Evolutionary conservation across 1,284 basidiomycete genomes (phyloP).

Genomic region (Grifola frondosa): DNA sequence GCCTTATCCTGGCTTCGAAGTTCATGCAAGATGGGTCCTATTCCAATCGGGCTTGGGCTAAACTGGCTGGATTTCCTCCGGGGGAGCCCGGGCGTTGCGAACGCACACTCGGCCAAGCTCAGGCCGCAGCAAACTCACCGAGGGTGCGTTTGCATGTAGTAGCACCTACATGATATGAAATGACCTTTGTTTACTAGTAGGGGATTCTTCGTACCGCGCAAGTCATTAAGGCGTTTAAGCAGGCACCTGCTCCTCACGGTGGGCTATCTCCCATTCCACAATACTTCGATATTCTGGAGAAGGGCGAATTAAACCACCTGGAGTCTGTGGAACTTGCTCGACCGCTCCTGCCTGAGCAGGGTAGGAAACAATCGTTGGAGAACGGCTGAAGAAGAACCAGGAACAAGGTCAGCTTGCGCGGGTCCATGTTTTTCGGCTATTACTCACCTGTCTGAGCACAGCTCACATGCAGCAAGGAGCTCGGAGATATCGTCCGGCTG

Average conservation of each 20-base stretch:
- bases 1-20: constrained; percentile 85
- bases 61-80: constrained; percentile 73
- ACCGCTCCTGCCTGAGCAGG: constrained; percentile 94
- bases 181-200: constrained; percentile 37
- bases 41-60: constrained; percentile 89
- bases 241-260: constrained; percentile 86
- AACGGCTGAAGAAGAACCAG: constrained; percentile 99
- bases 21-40: constrained; percentile 91
- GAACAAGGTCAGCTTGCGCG: constrained; percentile 73
- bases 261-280: constrained; percentile 95
- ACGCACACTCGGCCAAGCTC: constrained; percentile 71
- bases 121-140: constrained; percentile 96
- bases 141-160: constrained; percentile 52
- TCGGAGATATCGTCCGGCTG: constrained; percentile 93
- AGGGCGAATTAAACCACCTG: constrained; percentile 94
- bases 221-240: constrained; percentile 99
- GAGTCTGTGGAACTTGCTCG: constrained; percentile 95
- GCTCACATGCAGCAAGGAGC: constrained; percentile 97
- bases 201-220: constrained; percentile 93
- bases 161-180: background rate
- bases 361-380: constrained; percentile 94
- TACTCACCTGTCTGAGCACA: constrained; percentile 31
- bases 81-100: constrained; percentile 78
- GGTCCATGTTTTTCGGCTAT: too few relatives aligned
- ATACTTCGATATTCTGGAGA: constrained; percentile 98